Evolutionary conservation across 371 early-diverging fungal genomes (phyloP), one percentile per base, ranked within the genome.

Genomic region (Mucor indicus): DNA sequence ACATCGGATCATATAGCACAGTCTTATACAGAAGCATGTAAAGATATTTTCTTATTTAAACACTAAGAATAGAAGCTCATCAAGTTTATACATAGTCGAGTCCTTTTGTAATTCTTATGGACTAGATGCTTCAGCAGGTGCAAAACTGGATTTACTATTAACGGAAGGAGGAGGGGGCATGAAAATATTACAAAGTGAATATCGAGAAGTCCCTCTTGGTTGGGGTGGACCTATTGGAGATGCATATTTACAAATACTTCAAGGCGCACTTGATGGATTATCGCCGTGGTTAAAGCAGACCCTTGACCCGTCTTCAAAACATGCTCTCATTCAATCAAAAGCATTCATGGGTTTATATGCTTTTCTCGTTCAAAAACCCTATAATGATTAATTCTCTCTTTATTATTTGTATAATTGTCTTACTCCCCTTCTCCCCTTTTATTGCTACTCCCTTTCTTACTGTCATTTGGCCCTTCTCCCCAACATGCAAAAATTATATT

Each of bases 251-350:
- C 50, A 62, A 11, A 38, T 56, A 2, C 64, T 53, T 40, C 39
- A 48, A 41, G 64, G 53, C 17, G 84, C 64, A 35, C 94, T 93
- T 27, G 92, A 91, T 3, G 95, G 93, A 29, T 88, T 91, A 33
- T 92, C 94, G 69, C 98, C 98, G 60, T 95, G 90, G 73, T 90
- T 92, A 50, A 99, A 77, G 53, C 96, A 69, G 65, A 95, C 39
- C 0, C 20, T 60, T 12, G 37, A 64, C 21, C 44, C 56, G n/a
- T 55, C 0, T 30, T 61, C 13, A 21, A 51, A 39, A 20, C 33
- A 35, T 13, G 50, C 48, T 6, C 39, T 67, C n/a, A 42, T 53
- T 27, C 37, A 54, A 19, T 62, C 69, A 29, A 69, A 57, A 42
- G 48, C 62, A 4, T 62, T 45, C 36, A 57, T 69, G 38, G 62